phyloP scores from a whole-genome alignment of 352 stramenopile species.

The Globisporangium emineosum region DNA sequence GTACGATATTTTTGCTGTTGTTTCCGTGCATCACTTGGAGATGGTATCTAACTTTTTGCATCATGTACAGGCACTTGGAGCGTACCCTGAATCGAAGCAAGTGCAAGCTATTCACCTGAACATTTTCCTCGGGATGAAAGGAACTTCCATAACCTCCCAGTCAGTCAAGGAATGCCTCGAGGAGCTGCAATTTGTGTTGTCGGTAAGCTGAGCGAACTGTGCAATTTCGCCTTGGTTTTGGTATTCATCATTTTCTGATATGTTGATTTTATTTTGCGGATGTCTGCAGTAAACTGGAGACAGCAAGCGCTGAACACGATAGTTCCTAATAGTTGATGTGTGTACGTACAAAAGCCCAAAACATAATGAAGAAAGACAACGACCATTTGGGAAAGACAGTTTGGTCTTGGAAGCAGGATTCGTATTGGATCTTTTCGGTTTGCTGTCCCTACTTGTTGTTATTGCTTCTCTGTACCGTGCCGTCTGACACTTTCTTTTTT shows the following conservation, averaged over 20 bases:
- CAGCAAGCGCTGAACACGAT: not conserved
- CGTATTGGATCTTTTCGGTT: not conserved
- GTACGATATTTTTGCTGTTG: constrained; percentile 32
- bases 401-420: constrained; percentile 6
- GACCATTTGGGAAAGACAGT: not conserved
- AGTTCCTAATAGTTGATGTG: not conserved
- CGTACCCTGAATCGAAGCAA: constrained; percentile 43
- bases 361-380: not conserved
- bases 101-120: constrained; percentile 41
- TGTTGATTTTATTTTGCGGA: not conserved
- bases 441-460: not conserved
- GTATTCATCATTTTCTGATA: not conserved
- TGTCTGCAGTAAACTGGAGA: not conserved
- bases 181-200: constrained; percentile 45
- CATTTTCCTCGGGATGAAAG: constrained; percentile 56
- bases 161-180: constrained; percentile 50
- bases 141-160: constrained; percentile 32
- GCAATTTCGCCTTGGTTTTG: not conserved
- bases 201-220: constrained; percentile 1
- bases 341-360: constrained; percentile 1
- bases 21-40: not conserved
- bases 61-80: constrained; percentile 31
- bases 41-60: not conserved
- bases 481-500: constrained; percentile 3
- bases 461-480: not conserved